phyloP scores from a whole-genome alignment of 768 basidiomycete species.

The Podaxis sp. region DNA sequence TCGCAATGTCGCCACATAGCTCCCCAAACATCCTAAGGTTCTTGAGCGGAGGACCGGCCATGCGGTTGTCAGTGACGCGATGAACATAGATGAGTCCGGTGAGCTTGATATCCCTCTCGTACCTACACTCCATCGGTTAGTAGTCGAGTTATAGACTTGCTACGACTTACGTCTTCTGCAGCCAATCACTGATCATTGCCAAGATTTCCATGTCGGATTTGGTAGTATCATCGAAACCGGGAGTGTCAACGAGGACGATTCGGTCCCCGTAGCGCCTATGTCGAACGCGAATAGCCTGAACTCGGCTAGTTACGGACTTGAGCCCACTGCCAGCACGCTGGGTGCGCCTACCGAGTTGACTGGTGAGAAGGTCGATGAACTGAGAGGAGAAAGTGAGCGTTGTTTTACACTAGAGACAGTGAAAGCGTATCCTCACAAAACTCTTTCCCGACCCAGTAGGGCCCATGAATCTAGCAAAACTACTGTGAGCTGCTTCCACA shows the following conservation, averaged over 20 bases:
- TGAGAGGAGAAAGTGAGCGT: constrained; percentile 5
- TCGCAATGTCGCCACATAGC: constrained; percentile 25
- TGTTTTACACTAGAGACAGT: background rate
- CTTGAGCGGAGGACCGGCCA: constrained; percentile 31
- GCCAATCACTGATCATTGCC: constrained; percentile 35
- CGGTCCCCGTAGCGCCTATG: constrained; percentile 7
- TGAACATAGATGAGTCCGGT: constrained; percentile 40
- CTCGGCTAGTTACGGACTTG: constrained; percentile 38
- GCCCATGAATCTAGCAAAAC: constrained; percentile 25
- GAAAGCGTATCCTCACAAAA: constrained; percentile 19
- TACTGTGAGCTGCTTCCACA: background rate
- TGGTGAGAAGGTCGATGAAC: constrained; percentile 26
- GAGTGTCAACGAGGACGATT: constrained; percentile 40
- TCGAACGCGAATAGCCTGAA: constrained; percentile 29
- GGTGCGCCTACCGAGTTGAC: constrained; percentile 13
- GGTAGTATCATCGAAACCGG: constrained; percentile 35
- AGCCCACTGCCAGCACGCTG: constrained; percentile 24
- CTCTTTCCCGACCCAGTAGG: constrained; percentile 32
- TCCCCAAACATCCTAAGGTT: constrained; percentile 34
- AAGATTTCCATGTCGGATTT: constrained; percentile 34
- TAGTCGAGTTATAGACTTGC: background rate
- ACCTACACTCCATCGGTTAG: constrained; percentile 18
- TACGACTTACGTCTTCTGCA: constrained; percentile 21
- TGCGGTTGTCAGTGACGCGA: constrained; percentile 37
- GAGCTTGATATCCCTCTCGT: constrained; percentile 24